Conservation (phyloP, 202 grass and related monocot genomes). For the Cymbopogon flexuosus region DNA sequence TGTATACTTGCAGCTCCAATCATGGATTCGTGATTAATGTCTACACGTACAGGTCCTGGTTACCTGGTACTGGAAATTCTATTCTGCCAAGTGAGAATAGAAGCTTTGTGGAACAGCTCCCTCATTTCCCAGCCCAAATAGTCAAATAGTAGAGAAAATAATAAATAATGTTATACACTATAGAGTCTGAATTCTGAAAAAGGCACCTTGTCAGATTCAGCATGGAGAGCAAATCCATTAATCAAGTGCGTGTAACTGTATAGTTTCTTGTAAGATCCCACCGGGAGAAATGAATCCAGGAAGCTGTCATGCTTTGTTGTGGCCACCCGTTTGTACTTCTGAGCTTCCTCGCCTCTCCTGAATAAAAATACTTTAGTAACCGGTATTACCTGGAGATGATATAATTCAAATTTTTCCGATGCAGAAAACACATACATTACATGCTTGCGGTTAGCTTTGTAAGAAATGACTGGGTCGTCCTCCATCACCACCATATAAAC, state of each 20-base stretch:
- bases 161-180: not conserved
- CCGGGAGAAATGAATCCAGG: slow-evolving; percentile 72
- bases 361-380: slow-evolving; percentile 15
- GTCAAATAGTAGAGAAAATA: not conserved
- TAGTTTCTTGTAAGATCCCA: slow-evolving; percentile 69
- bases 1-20: not conserved
- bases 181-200: not conserved
- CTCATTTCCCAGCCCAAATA: not conserved
- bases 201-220: slow-evolving; percentile 57
- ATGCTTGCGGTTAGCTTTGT: slow-evolving; percentile 40
- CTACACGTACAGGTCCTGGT: not conserved
- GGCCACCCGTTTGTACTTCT: slow-evolving; percentile 56
- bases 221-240: slow-evolving; percentile 74
- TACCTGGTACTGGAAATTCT: not conserved
- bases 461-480: slow-evolving; percentile 67
- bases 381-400: not conserved
- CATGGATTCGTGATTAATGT: slow-evolving; percentile 1
- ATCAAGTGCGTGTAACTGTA: slow-evolving; percentile 78
- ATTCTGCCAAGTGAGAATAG: not conserved
- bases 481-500: slow-evolving; percentile 89
- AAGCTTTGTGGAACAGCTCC: not conserved
- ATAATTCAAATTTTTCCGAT: not conserved
- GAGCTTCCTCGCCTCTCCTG: slow-evolving; percentile 69
- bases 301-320: slow-evolving; percentile 68
- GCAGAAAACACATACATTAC: slow-evolving; percentile 41